Percentiles rank a stretch among this genome's conserved stretches.
These are phyloP conservation scores for Pythium phragmitis DNA, from an alignment of 352 stramenopile genomes.

Conservation along the genomic window DNA sequence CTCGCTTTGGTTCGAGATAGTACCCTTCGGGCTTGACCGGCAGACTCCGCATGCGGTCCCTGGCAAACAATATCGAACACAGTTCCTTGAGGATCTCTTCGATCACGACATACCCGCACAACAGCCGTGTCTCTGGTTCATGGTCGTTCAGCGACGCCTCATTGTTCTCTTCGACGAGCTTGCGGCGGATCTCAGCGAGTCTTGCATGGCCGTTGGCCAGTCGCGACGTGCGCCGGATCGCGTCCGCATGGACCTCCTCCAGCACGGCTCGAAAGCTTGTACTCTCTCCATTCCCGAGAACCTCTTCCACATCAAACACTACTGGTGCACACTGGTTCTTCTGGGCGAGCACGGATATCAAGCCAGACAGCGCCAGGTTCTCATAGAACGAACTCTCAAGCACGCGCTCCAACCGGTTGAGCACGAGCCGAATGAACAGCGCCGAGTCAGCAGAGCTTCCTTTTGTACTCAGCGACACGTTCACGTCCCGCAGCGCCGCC, in stretches of 20 bases:
- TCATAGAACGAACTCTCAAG: slow-evolving; percentile 84
- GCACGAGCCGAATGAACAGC: slow-evolving; percentile 70
- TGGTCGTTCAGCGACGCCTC: slow-evolving; percentile 57
- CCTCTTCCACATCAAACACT: slow-evolving; percentile 59
- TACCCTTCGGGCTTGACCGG: slow-evolving; percentile 81
- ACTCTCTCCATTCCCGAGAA: slow-evolving; percentile 38
- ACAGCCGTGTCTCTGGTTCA: slow-evolving; percentile 58
- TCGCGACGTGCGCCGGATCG: slow-evolving; percentile 52
- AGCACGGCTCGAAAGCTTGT: slow-evolving; percentile 62
- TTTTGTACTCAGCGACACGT: background rate
- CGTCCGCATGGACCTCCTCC: slow-evolving; percentile 77
- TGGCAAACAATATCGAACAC: slow-evolving; percentile 76
- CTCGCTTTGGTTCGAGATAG: slow-evolving; percentile 73
- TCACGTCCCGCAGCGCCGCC: slow-evolving; percentile 1
- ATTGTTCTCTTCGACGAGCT: slow-evolving; percentile 70
- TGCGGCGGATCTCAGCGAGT: slow-evolving; percentile 47
- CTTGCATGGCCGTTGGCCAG: slow-evolving; percentile 47
- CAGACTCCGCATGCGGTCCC: slow-evolving; percentile 66
- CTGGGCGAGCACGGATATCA: slow-evolving; percentile 71
- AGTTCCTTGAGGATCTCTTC: slow-evolving; percentile 87
- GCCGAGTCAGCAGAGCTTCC: background rate
- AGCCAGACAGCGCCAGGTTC: slow-evolving; percentile 76
- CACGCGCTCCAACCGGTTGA: slow-evolving; percentile 72
- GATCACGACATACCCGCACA: slow-evolving; percentile 77
- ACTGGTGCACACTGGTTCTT: slow-evolving; percentile 48